Evolutionary conservation across 345 rosid species (phyloP), one percentile per base, ranked within the genome.

Genomic region (Boechera divaricarpa): DNA sequence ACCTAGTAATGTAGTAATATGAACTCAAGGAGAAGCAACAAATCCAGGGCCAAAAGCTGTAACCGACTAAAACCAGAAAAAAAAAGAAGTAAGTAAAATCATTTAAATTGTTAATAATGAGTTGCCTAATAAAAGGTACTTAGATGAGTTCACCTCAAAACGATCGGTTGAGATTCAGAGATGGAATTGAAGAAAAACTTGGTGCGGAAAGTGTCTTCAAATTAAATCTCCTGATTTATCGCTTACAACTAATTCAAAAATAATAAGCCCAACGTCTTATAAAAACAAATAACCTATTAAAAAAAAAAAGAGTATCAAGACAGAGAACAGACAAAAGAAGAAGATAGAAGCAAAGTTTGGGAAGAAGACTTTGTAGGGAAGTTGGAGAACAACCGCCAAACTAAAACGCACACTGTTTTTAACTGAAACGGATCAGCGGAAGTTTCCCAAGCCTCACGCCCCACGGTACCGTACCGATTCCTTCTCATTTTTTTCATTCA

Each of bases 301-400:
- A 21, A 2, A 11, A 57, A 6, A 9, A 45, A 28, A 28, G 29
- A 28, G 29, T 28, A 7, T 31, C 31, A 31, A 31, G 45, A 70
- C 10, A 55, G 35, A 67, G 29, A 67, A 67, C 0, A 48, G 39
- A 54, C 29, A 55, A 2, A 45, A 11, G 47, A 59, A 59, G n/a
- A 59, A 13, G 66, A 57, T 6, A n/a, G 51, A 47, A 47, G 52
- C 49, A 15, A 15, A 15, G 2, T 45, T 7, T 12, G n/a, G 9
- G 3, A 2, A 6, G 41, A 31, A 15, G 58, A 33, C 64, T n/a
- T n/a, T n/a, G n/a, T n/a, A n/a, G n/a, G 53, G 53, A 70, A 58
- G 55, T 44, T 70, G 56, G 33, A 70, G 74, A 33, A 59, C 47
- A 72, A 33, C 68, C 68, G 59, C 76, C 68, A 60, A 72, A 60